Conservation (phyloP, 2,329 filamentous ascomycete genomes). For the Dactylellina sp. region DNA sequence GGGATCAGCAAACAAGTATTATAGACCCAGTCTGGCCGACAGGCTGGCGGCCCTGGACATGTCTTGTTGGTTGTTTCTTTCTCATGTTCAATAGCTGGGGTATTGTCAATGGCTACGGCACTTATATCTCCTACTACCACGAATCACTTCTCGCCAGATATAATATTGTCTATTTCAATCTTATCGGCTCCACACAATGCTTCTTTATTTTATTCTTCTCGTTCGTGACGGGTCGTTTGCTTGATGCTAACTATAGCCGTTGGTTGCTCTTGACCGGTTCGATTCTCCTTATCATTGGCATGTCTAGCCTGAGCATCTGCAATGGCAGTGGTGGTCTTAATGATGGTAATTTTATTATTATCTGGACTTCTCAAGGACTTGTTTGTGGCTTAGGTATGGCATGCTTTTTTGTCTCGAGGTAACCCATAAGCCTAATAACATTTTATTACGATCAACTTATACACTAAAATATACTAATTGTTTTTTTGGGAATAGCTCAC, state of each 20-base stretch:
- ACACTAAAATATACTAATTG: neutral
- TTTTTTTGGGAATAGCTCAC: conserved; percentile 22
- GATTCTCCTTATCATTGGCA: conserved; percentile 29
- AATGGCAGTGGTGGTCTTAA: conserved; percentile 18
- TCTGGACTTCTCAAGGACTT: conserved; percentile 40
- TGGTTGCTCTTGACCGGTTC: conserved; percentile 39
- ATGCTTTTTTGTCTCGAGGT: conserved; percentile 54
- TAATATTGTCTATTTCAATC: conserved; percentile 43
- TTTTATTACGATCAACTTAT: no score
- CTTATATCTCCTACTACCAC: conserved; percentile 47
- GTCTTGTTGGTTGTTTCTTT: conserved; percentile 50
- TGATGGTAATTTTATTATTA: conserved; percentile 31
- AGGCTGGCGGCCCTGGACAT: conserved; percentile 52
- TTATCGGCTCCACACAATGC: conserved; percentile 50
- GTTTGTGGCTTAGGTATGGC: conserved; percentile 48
- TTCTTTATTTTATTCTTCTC: conserved; percentile 55
- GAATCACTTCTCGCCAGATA: conserved; percentile 29
- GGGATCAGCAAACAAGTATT: conserved; percentile 9
- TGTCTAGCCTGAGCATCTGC: conserved; percentile 39
- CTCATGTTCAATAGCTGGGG: conserved; percentile 57
- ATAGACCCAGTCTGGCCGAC: conserved; percentile 27
- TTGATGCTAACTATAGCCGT: conserved; percentile 52
- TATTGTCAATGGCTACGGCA: conserved; percentile 54
- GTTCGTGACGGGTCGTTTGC: conserved; percentile 43
- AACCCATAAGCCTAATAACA: neutral